Percentiles rank a stretch among this genome's conserved stretches.
Evolutionary conservation across 1,139 yeast genomes (phyloP).

Genomic region (Pichia kudriavzevii): DNA sequence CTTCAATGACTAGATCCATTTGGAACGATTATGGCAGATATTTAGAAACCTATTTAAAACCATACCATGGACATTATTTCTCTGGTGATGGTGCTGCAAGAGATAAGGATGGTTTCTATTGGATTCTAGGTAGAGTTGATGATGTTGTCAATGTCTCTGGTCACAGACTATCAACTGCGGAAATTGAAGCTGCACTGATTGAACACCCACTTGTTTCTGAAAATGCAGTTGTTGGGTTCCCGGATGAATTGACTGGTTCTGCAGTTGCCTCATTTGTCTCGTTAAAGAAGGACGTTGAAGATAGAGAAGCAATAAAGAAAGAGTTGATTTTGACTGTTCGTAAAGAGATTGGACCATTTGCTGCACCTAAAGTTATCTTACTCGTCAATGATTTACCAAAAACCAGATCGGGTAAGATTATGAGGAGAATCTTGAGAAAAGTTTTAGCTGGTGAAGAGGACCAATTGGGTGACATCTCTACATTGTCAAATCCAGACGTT

Average conservation of each 20-base stretch:
- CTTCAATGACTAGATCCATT: constrained; percentile 70
- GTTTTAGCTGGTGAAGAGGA: constrained; percentile 74
- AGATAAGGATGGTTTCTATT: constrained; percentile 67
- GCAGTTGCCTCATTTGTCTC: constrained; percentile 79
- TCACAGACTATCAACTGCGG: constrained; percentile 74
- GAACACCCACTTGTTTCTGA: constrained; percentile 67
- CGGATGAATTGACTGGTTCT: constrained; percentile 76
- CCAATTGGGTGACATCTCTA: constrained; percentile 71
- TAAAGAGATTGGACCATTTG: constrained; percentile 78
- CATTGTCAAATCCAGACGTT: constrained; percentile 65
- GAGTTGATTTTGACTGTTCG: constrained; percentile 67
- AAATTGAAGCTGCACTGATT: constrained; percentile 71
- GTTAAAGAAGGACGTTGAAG: constrained; percentile 39
- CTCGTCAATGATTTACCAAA: constrained; percentile 74
- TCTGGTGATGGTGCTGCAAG: constrained; percentile 82
- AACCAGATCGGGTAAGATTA: constrained; percentile 77
- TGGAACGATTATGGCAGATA: constrained; percentile 63
- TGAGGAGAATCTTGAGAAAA: constrained; percentile 77
- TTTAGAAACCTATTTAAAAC: constrained; percentile 64
- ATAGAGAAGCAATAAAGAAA: constrained; percentile 43
- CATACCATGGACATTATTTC: constrained; percentile 63
- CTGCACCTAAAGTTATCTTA: constrained; percentile 68
- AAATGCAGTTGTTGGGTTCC: constrained; percentile 74
- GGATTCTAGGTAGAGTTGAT: constrained; percentile 79
- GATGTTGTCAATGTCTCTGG: constrained; percentile 80